phyloP scores from a whole-genome alignment of 805 yeast genomes.

The Starmera amethionina region DNA sequence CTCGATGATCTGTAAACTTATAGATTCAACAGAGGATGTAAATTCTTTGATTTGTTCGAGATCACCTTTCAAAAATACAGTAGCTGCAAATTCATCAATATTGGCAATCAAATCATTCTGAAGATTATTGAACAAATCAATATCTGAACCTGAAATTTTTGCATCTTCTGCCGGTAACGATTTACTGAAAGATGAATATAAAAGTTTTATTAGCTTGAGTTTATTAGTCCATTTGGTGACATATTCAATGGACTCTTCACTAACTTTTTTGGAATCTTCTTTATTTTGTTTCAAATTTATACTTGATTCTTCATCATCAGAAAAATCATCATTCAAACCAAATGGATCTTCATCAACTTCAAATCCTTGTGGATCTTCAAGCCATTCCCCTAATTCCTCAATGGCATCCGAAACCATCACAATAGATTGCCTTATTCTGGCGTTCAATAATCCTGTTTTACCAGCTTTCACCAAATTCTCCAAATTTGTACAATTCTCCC shows the following conservation, averaged over 20 bases:
- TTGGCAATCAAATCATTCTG: constrained; percentile 33
- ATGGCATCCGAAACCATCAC: constrained; percentile 48
- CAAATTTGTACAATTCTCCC: constrained; percentile 56
- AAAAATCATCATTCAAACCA: constrained; percentile 29
- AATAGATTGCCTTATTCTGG: constrained; percentile 33
- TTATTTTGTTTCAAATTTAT: constrained; percentile 7
- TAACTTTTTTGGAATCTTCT: constrained; percentile 19
- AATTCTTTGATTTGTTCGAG: constrained; percentile 18
- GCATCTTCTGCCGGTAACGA: constrained; percentile 37
- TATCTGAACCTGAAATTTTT: constrained; percentile 26
- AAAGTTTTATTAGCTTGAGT: constrained; percentile 44
- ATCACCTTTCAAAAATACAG: constrained; percentile 33
- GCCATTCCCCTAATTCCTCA: constrained; percentile 64
- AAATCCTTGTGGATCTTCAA: constrained; percentile 43
- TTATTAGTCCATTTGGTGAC: constrained; percentile 42
- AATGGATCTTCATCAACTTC: constrained; percentile 42
- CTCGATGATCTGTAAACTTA: constrained; percentile 8
- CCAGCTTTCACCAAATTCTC: constrained; percentile 35
- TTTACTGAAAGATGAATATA: constrained; percentile 48
- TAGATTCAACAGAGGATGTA: constrained; percentile 21
- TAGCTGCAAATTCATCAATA: constrained; percentile 52
- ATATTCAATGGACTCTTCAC: constrained; percentile 27
- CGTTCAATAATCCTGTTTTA: constrained; percentile 40
- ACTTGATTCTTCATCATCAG: constrained; percentile 18
- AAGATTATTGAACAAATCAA: constrained; percentile 37